Conservation (phyloP, 352 stramenopile genomes). For the Globisporangium alternatum region DNA sequence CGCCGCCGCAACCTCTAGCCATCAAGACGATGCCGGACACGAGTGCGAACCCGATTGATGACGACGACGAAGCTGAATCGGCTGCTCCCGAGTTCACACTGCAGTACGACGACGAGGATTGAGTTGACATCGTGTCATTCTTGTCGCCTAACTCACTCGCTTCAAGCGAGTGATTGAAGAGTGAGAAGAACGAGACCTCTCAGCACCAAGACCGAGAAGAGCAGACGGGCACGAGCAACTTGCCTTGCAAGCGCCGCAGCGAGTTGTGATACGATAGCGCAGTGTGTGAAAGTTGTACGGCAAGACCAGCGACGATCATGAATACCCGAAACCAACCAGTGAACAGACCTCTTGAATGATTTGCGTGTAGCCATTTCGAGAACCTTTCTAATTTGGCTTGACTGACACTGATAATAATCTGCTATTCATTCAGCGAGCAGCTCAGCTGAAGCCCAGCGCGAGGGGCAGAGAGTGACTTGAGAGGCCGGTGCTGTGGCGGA, state of each 20-base stretch:
- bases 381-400: no score
- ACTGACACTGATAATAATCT: no score
- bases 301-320: no score
- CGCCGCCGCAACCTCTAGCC: neutral
- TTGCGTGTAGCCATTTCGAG: no score
- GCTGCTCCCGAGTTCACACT: slow-evolving; percentile 64
- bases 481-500: no score
- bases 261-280: neutral
- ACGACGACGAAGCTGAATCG: slow-evolving; percentile 64
- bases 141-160: no score
- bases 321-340: neutral
- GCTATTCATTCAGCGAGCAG: neutral
- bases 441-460: no score
- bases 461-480: no score
- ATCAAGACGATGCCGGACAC: neutral
- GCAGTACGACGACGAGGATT: slow-evolving; percentile 80
- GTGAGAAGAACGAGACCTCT: neutral
- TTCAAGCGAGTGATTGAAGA: neutral
- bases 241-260: neutral
- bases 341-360: neutral
- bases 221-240: neutral
- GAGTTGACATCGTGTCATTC: neutral
- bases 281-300: neutral
- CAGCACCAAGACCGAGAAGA: neutral
- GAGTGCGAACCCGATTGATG: slow-evolving; percentile 19